Evolutionary conservation across 2,329 filamentous ascomycete genomes (phyloP).

Genomic region (Aspergillus sp.): DNA sequence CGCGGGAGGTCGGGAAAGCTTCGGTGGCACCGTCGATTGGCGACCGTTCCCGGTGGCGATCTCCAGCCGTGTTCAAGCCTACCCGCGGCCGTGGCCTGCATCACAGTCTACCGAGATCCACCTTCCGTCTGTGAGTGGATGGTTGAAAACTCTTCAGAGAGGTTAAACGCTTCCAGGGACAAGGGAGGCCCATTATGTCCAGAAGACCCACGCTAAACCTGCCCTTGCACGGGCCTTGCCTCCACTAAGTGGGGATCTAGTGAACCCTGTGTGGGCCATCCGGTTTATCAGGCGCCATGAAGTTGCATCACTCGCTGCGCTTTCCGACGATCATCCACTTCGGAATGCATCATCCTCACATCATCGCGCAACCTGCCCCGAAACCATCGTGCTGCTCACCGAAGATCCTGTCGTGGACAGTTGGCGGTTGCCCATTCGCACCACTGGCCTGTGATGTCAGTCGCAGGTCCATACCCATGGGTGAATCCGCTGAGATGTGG

Average conservation of each 20-base stretch:
- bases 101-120: constrained; percentile 3
- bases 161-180: background rate
- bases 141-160: constrained; percentile 5
- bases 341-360: constrained; percentile 12
- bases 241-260: background rate
- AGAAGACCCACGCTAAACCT: background rate
- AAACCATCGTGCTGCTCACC: constrained; percentile 5
- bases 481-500: background rate
- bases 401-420: constrained; percentile 1
- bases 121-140: background rate
- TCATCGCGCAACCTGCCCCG: constrained; percentile 1
- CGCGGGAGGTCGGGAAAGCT: background rate
- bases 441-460: constrained; percentile 7
- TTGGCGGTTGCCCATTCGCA: background rate
- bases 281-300: constrained; percentile 2
- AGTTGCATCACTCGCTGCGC: constrained; percentile 8
- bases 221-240: constrained; percentile 6
- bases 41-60: background rate
- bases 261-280: constrained; percentile 1
- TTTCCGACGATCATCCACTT: constrained; percentile 3
- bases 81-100: constrained; percentile 11
- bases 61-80: constrained; percentile 11
- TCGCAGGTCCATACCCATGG: background rate
- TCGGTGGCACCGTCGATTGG: constrained; percentile 1
- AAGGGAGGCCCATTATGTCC: background rate